Percentiles rank a stretch among this genome's conserved stretches.
Conservation (phyloP, 257 asterid species). For the Schizonepeta tenuifolia region DNA sequence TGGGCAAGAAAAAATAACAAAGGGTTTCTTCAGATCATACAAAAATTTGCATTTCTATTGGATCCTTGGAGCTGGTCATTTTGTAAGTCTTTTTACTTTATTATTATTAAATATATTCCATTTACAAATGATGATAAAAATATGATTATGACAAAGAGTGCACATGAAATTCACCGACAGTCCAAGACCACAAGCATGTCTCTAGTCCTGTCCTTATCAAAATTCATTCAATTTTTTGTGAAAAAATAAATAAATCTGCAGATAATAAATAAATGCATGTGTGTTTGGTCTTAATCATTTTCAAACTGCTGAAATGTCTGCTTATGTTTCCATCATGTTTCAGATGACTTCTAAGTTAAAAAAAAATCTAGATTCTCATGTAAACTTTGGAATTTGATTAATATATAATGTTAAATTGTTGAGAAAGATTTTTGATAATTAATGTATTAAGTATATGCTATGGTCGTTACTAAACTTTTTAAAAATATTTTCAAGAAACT, state of each 20-base stretch:
- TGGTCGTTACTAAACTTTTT: too few species aligned
- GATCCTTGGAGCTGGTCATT: slow-evolving; percentile 99
- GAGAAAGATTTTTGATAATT: neutral
- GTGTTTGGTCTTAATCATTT: slow-evolving; percentile 26
- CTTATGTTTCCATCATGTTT: slow-evolving; percentile 12
- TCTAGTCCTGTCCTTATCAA: neutral
- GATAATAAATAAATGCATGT: neutral
- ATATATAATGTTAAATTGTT: neutral
- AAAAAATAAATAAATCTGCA: neutral
- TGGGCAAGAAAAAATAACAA: slow-evolving; percentile 50
- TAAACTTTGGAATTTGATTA: neutral
- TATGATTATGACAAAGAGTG: neutral
- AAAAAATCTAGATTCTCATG: neutral
- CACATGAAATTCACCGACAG: neutral
- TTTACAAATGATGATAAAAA: neutral
- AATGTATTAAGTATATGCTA: too few species aligned
- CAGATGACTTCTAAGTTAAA: neutral
- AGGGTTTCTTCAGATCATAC: slow-evolving; percentile 75
- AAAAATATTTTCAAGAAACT: neutral
- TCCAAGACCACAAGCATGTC: neutral
- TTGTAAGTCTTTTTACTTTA: slow-evolving; percentile 52
- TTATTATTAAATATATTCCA: neutral
- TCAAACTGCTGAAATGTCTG: slow-evolving; percentile 13
- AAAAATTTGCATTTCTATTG: slow-evolving; percentile 77
- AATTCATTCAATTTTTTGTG: neutral